Base-by-base conservation (phyloP, 129 eudicot genomes). In the Flaveria ramosissima region DNA sequence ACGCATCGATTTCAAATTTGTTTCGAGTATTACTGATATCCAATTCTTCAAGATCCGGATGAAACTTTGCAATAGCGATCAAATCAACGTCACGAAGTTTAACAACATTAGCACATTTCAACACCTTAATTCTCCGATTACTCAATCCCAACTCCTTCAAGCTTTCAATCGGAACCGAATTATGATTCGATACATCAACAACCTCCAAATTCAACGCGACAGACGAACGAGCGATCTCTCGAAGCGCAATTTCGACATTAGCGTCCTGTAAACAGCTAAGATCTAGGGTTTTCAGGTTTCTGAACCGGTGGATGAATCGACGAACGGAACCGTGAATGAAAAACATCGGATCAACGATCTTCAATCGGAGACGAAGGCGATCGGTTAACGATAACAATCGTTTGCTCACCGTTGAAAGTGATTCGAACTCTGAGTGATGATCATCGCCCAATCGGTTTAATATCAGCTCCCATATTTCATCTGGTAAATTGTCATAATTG, bases 21-120 rank as follows among this genome's bases (percentile, higher is more conserved):
- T 78, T 75, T 16, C 61, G 74, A 43, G 96, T 92, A 50, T 75
- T 80, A 83, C 92, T 87, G 19, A 89, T 46, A 77, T 89, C 90
- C 15, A 89, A 48, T 26, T 87, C 96, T 61, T 84, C 96, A 72
- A 89, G 81, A 57, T 53, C 74, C 0, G 86, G 84, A 36, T 75
- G 32, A 30, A 27, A 73, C 55, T 77, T 75, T 4, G 66, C 83
- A 21, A 89, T 73, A 9, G 59, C 75, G 0, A 73, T 46, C 84
- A 89, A 79, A 80, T 87, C 96, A 7, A 1, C 17, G 70, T 89
- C 96, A 3, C 86, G 17, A 52, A 87, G 50, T 26, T 17, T 70
- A 41, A 20, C 15, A 1, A 89, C 27, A 32, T 69, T 77, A 0
- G 83, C 74, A 60, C 90, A 86, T 39, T 59, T 89, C 77, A 89